Evolutionary conservation across 2,329 filamentous ascomycete species (phyloP).

Genomic region (Neonectria coccinea): DNA sequence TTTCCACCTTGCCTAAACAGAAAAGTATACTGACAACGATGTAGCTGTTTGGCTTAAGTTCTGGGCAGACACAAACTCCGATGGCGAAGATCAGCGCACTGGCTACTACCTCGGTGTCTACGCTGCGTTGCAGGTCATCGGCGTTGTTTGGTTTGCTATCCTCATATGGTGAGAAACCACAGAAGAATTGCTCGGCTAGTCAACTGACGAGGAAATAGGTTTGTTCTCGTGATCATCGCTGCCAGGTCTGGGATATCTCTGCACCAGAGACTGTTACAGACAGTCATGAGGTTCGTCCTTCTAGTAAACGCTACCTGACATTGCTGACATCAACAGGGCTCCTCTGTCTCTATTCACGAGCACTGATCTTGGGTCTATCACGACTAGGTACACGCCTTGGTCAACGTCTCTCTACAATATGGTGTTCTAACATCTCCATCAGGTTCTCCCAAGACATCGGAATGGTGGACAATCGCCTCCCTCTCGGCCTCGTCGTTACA

Average conservation of each 20-base stretch:
- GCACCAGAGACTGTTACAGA: constrained; percentile 40
- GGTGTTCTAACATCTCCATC: not conserved
- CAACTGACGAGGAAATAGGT: constrained; percentile 33
- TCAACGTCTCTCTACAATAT: not conserved
- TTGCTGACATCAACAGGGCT: constrained; percentile 46
- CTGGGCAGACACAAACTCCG: constrained; percentile 43
- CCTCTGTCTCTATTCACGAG: constrained; percentile 55
- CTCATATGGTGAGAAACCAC: constrained; percentile 34
- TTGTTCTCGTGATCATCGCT: constrained; percentile 46
- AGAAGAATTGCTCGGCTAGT: accelerated
- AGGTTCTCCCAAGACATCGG: constrained; percentile 60
- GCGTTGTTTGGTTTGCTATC: constrained; percentile 37
- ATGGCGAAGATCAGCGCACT: constrained; percentile 4
- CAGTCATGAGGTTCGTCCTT: constrained; percentile 35
- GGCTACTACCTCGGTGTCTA: constrained; percentile 46
- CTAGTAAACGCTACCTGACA: not conserved
- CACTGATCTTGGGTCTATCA: constrained; percentile 55
- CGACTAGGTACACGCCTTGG: constrained; percentile 51
- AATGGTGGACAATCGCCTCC: constrained; percentile 57
- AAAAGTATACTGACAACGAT: not conserved
- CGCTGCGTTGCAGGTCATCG: constrained; percentile 38
- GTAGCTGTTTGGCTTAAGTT: constrained; percentile 50
- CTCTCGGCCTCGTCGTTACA: constrained; percentile 50
- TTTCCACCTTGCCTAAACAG: not conserved
- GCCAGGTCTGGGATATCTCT: constrained; percentile 44